These are phyloP conservation scores for Pichia nakasei DNA, from an alignment of 805 yeast species.

Conservation along the genomic window DNA sequence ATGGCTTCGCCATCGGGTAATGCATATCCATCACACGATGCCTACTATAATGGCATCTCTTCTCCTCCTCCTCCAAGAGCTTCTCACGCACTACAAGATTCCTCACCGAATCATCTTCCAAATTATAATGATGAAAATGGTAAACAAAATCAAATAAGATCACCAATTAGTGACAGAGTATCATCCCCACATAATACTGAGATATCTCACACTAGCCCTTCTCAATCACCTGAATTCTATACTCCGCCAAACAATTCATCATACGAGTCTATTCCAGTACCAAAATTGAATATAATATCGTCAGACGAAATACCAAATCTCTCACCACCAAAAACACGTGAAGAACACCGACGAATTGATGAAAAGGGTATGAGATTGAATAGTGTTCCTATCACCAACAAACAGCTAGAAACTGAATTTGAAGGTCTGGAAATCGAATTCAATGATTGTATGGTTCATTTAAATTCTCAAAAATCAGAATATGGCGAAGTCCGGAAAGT, in stretches of 20 bases:
- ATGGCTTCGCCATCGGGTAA: too few relatives aligned
- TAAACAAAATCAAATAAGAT: not conserved
- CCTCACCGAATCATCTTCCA: too few relatives aligned
- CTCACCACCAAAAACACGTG: not conserved
- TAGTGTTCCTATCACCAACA: constrained; percentile 14
- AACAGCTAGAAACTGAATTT: constrained; percentile 18
- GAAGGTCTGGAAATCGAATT: constrained; percentile 23
- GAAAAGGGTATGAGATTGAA: not conserved
- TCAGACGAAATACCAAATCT: not conserved
- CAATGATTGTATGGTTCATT: constrained; percentile 16
- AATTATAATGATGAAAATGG: too few relatives aligned
- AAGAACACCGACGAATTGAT: not conserved
- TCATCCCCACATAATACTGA: not conserved
- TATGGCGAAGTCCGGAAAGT: not conserved
- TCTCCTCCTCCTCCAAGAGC: too few relatives aligned
- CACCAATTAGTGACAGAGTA: too few relatives aligned
- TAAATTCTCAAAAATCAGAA: not conserved
- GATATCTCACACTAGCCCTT: not conserved
- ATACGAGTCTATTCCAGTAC: not conserved
- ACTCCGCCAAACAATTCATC: too few relatives aligned
- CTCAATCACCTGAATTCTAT: too few relatives aligned
- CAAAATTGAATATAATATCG: not conserved
- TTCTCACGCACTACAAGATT: too few relatives aligned
- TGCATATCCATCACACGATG: too few relatives aligned
- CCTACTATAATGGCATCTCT: too few relatives aligned